Evolutionary conservation across 257 asterid genomes (phyloP), one percentile per base, ranked within the genome.

Genomic region (Galeopsis tetrahit): DNA sequence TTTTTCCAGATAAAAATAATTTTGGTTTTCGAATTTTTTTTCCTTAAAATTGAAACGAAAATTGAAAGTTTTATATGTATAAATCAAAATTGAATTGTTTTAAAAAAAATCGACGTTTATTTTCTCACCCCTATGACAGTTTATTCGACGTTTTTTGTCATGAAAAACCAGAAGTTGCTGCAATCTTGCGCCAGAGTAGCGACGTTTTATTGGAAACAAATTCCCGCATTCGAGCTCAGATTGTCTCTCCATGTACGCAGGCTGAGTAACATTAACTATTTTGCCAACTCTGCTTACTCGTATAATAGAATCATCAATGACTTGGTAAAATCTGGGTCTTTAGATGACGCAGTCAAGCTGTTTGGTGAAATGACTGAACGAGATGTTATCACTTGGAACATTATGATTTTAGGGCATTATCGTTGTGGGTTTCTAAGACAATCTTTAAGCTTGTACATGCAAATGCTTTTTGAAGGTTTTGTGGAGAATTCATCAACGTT

Each of bases 371-470:
- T 89, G 96, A 79, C 87, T 38, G 64, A 77, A 15, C 83, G 83
- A 21, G 90, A 89, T 78, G 88, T 77, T 17, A 64, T 87, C 68
- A 77, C 91, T 8, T 87, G 96, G 96, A 87, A 87, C 85, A 87
- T 76, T 13, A 78, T 89, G 81, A 85, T 87, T 70, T 82, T 83
- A 31, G 88, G 91, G 62, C 63, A 78, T 65, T 71, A 77, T 65
- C 84, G 76, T 10, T 49, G 66, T 64, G 87, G 91, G 63, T 78
- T 75, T 64, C 43, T 70, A 6, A 8, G 63, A 3, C 71, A 84
- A 55, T 82, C 88, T 36, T 32, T 87, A 1, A 63, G 7, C 61
- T 70, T 81, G 33, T 89, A 86, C 65, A 69, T 33, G 13, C 58
- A 75, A 68, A 86, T 89, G 96, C 68, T 85, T 63, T 62, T 7